Conservation (phyloP, 2,329 filamentous ascomycete genomes). For the Alternaria arborescens region DNA sequence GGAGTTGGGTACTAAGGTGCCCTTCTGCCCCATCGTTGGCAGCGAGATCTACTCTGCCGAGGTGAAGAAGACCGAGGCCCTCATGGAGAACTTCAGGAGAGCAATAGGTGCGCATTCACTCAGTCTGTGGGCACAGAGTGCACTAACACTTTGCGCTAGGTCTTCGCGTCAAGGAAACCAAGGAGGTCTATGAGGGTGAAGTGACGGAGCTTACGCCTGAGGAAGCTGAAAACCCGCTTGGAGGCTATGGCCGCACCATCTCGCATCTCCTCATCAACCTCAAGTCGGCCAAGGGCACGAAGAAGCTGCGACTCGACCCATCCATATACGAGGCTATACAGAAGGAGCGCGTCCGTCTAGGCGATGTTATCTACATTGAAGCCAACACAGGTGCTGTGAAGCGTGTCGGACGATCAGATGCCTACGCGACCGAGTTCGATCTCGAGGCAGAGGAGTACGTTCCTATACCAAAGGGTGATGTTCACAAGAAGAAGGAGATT, state of each 20-base stretch:
- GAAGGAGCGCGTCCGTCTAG: slow-evolving; percentile 94
- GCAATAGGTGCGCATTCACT: slow-evolving; percentile 75
- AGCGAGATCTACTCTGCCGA: slow-evolving; percentile 98
- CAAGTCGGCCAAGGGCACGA: slow-evolving; percentile 95
- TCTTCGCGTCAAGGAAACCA: slow-evolving; percentile 95
- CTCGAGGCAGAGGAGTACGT: slow-evolving; percentile 99
- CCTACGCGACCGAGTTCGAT: slow-evolving; percentile 98
- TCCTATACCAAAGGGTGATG: slow-evolving; percentile 96
- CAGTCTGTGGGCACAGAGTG: background rate
- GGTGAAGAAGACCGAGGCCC: slow-evolving; percentile 98
- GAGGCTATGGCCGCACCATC: slow-evolving; percentile 97
- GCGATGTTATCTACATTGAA: slow-evolving; percentile 99
- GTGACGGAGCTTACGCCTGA: slow-evolving; percentile 97
- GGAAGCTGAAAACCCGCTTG: slow-evolving; percentile 96
- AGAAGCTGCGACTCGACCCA: slow-evolving; percentile 95
- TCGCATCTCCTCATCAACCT: slow-evolving; percentile 92
- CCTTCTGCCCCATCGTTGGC: slow-evolving; percentile 97
- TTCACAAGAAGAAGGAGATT: slow-evolving; percentile 99
- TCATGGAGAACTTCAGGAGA: slow-evolving; percentile 99
- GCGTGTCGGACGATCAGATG: slow-evolving; percentile 92
- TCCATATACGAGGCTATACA: slow-evolving; percentile 99
- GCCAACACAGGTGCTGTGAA: slow-evolving; percentile 99
- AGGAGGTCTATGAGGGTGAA: slow-evolving; percentile 99
- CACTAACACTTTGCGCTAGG: slow-evolving; percentile 50
- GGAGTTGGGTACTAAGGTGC: slow-evolving; percentile 96